Base-by-base conservation (phyloP, 1,284 basidiomycete genomes). In the Cutaneotrichosporon dermatis region DNA sequence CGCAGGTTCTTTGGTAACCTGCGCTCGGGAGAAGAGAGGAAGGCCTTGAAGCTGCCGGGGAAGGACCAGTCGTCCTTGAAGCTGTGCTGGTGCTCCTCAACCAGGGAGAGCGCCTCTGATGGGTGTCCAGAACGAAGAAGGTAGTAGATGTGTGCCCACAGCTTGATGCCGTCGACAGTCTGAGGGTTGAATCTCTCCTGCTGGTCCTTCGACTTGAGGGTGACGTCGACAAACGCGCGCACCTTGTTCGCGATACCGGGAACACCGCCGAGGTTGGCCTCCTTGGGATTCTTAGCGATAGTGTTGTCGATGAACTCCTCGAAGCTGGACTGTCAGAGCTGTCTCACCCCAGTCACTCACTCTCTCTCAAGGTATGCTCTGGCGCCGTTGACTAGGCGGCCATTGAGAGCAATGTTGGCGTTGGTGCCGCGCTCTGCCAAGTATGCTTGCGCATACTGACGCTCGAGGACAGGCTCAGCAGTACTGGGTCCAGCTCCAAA, bases 131-230 rank as follows among this genome's bases (percentile, higher is more conserved):
- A 88, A 35, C 95, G 86, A 7, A 99, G 82, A 9, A 99, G 84
- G 78, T 90, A 92, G 79, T 91, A 99, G 44, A 96, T 77, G 60
- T 89, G 86, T 11, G 94, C 94, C 93, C 93, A 99, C 12, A 98
- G 71, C 6, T 93, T 92, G 67, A 88, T 87, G 12, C 89, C 88
- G 55, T 86, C 86, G 33, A 94, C 85, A 55, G 91, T 80, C 88
- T 53, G 51, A 59, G 93, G 86, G 57, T 86, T 82, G 64, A 89
- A 88, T 56, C 88, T 85, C 88, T 92, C 93, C 67, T 88, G 86
- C 40, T 88, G 88, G 62, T 86, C 86, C 66, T 86, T 85, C 69
- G 60, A 56, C 25, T 62, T 58, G 45, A 73, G 59, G 63, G 85
- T 82, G 51, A 94, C 85, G 41, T 88, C 81, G 36, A 93, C 80